Base-by-base conservation (phyloP, 345 rosid genomes). In the Arabis alpina region DNA sequence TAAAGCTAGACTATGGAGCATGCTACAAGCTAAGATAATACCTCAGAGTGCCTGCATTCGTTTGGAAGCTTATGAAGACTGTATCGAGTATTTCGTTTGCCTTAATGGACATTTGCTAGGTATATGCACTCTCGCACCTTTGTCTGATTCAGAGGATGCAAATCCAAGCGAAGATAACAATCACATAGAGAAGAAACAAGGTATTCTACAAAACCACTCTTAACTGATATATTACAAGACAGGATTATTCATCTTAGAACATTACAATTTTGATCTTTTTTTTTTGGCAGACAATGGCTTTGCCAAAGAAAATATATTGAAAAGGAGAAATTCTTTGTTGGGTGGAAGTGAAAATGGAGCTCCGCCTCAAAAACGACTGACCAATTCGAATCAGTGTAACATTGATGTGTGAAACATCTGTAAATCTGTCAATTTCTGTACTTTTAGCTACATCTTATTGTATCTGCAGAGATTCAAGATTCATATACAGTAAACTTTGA, bases 81-180 rank as follows among this genome's bases (percentile, higher is more conserved):
- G 90, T 53, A 77, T 92, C 0, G 99, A 94, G 70, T 94, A 89
- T 75, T 90, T 79, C 57, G 98, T 94, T 30, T 94, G 98, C 75
- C 96, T 94, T 15, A 90, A 94, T 64, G 99, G 98, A 42, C 99
- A 94, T 82, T 72, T 94, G 87, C 81, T 86, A 28, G 99, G 98
- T 64, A 82, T 84, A 71, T 94, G 99, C 84, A 85, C 92, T 43
- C 92, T 94, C 12, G 80, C 89, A 59, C 98, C 99, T 6, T 83
- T 92, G 80, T 88, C 98, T 70, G 98, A 94, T 78, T 88, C 99
- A 25, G 99, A 92, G 59, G 97, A 83, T 78, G 87, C 90, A 52
- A 86, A 62, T 62, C 81, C 44, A 80, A 90, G 77, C 77, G 84
- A 80, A 50, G 71, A 68, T 54, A 28, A 5, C 36, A 75, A 69